Percentiles rank a stretch among this genome's conserved stretches.
phyloP scores from a whole-genome alignment of 1,284 basidiomycete genomes.

The Ceratobasidium sp. region DNA sequence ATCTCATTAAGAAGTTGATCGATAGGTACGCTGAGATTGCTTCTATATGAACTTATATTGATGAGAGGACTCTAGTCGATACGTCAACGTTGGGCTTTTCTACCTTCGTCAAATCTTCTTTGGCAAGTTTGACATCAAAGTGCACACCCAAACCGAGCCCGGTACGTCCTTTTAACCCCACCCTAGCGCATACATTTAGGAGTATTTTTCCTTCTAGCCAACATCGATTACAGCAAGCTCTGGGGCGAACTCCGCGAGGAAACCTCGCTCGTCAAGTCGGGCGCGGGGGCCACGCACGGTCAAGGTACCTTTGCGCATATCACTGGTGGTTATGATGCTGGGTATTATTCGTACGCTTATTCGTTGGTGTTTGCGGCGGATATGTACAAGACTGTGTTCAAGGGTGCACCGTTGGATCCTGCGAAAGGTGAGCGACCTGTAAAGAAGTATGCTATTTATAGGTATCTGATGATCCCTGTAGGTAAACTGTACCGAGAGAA shows the following conservation, averaged over 20 bases:
- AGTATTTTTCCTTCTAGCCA: conserved; percentile 52
- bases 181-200: background rate
- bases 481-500: conserved; percentile 58
- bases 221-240: conserved; percentile 70
- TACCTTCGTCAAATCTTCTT: conserved; percentile 85
- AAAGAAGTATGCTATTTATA: background rate
- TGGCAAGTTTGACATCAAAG: conserved; percentile 77
- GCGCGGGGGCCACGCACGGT: conserved; percentile 65
- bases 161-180: conserved; percentile 52
- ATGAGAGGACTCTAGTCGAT: conserved; percentile 59
- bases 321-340: conserved; percentile 74
- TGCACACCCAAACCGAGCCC: conserved; percentile 66
- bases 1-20: conserved; percentile 80
- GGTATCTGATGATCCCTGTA: conserved; percentile 28
- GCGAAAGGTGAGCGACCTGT: conserved; percentile 53
- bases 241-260: conserved; percentile 75
- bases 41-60: background rate
- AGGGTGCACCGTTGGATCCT: conserved; percentile 73
- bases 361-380: conserved; percentile 79
- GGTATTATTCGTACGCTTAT: conserved; percentile 79
- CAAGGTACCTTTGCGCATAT: conserved; percentile 76
- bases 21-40: conserved; percentile 60
- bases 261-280: conserved; percentile 71
- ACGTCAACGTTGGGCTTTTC: conserved; percentile 79
- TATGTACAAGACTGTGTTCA: conserved; percentile 84